Percentiles rank a stretch among this genome's conserved stretches.
These are phyloP conservation scores for Gonium pectorale DNA, from an alignment of 139 green algal species.

Conservation along the genomic window DNA sequence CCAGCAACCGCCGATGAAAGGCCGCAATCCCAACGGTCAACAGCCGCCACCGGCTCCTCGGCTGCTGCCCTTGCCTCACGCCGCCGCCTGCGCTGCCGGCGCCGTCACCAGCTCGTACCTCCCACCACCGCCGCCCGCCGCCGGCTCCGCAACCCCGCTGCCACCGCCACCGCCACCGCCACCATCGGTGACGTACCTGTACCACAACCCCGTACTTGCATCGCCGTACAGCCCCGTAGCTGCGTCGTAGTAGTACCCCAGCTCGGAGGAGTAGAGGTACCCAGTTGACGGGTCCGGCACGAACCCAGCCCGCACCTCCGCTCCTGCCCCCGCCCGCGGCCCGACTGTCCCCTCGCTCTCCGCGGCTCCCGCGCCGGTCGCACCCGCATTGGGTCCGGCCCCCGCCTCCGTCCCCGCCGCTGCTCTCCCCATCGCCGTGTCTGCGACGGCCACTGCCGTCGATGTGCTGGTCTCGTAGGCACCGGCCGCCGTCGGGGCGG, in stretches of 20 bases:
- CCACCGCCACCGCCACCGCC: neutral
- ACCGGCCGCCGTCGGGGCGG: neutral
- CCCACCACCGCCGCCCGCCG: neutral
- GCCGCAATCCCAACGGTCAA: no score
- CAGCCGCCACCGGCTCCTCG: no score
- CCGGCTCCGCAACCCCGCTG: neutral
- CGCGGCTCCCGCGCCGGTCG: neutral
- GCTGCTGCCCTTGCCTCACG: no score
- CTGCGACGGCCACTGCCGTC: no score
- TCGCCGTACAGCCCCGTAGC: slow-evolving; percentile 25
- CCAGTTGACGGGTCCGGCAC: neutral
- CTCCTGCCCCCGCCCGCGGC: neutral
- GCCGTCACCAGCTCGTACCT: slow-evolving; percentile 2
- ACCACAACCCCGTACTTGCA: slow-evolving; percentile 35
- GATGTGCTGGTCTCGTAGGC: no score
- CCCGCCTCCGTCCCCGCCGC: no score
- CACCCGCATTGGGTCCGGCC: neutral
- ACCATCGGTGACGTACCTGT: neutral
- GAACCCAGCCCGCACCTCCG: neutral
- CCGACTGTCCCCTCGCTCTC: neutral
- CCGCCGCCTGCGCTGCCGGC: no score
- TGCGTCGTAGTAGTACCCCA: slow-evolving; percentile 37
- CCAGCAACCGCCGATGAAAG: no score
- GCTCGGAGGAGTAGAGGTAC: neutral
- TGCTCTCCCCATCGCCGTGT: no score